phyloP scores from a whole-genome alignment of 2,329 filamentous ascomycete genomes.

The Sclerotiophoma versabilis region DNA sequence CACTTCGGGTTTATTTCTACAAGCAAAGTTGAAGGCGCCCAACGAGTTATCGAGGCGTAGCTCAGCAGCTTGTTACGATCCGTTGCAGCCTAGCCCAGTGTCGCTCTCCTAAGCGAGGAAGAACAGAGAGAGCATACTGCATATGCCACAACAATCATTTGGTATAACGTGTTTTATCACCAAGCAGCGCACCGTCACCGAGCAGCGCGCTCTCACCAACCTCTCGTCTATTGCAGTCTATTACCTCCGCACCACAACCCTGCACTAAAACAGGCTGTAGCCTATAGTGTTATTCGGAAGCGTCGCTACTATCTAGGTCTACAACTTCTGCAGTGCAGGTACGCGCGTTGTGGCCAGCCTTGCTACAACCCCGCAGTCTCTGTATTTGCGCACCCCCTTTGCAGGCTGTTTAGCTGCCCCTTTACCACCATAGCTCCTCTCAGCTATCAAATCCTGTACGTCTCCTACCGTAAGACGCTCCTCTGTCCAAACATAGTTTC shows the following conservation, averaged over 20 bases:
- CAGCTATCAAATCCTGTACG: conserved; percentile 9
- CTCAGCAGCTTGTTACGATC: no score
- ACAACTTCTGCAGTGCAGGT: conserved; percentile 16
- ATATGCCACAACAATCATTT: no score
- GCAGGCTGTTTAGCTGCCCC: not conserved
- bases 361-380: conserved; percentile 15
- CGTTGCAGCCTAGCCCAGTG: no score
- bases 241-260: not conserved
- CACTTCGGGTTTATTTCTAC: no score
- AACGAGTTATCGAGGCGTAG: no score
- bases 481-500: conserved; percentile 7
- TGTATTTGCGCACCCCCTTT: conserved; percentile 15
- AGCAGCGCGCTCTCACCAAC: not conserved
- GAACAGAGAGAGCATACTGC: no score
- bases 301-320: conserved; percentile 16
- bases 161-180: not conserved
- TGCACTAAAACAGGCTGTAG: not conserved
- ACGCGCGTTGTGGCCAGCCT: conserved; percentile 16
- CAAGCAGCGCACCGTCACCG: no score
- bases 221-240: not conserved
- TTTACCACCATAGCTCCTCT: conserved; percentile 9
- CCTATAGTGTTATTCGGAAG: not conserved
- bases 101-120: no score
- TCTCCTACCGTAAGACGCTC: conserved; percentile 6
- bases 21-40: no score